Conservation (phyloP, 495 filamentous ascomycete genomes). For the Peziza echinospora region DNA sequence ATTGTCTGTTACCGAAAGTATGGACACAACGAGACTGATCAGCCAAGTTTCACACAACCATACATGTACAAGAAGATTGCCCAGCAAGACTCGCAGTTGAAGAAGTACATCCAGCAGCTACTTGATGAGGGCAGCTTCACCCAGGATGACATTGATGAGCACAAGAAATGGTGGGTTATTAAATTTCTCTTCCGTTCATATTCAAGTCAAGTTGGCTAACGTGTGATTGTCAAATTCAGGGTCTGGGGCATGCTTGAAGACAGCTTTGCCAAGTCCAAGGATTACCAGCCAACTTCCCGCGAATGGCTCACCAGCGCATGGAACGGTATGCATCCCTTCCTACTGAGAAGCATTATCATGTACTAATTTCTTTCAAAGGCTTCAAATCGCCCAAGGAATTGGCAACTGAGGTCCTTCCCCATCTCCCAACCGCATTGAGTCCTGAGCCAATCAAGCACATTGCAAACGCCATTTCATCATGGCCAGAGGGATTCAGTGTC, state of each 20-base stretch:
- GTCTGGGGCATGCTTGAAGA: conserved; percentile 98
- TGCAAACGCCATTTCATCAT: conserved; percentile 46
- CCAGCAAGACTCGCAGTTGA: conserved; percentile 53
- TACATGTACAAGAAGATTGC: conserved; percentile 97
- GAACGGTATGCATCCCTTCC: conserved; percentile 38
- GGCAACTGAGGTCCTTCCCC: conserved; percentile 80
- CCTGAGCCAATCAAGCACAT: conserved; percentile 51
- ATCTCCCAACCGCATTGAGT: conserved; percentile 67
- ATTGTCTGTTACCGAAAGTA: conserved; percentile 97
- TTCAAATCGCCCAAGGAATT: conserved; percentile 98
- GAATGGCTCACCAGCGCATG: conserved; percentile 97
- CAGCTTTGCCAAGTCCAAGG: conserved; percentile 88
- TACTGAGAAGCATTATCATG: conserved; percentile 5
- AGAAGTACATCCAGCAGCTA: conserved; percentile 74
- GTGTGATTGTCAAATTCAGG: conserved; percentile 3
- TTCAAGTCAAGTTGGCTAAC: neutral
- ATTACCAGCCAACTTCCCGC: conserved; percentile 88
- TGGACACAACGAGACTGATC: conserved; percentile 98
- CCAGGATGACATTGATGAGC: conserved; percentile 93
- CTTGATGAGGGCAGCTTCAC: conserved; percentile 81
- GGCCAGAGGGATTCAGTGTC: conserved; percentile 65
- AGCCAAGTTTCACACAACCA: conserved; percentile 98
- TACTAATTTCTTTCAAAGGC: conserved; percentile 17
- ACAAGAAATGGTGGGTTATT: conserved; percentile 76
- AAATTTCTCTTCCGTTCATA: too few species aligned